phyloP scores from a whole-genome alignment of 192 early-diverging fungal species.

The Backusella mclennaniae region DNA sequence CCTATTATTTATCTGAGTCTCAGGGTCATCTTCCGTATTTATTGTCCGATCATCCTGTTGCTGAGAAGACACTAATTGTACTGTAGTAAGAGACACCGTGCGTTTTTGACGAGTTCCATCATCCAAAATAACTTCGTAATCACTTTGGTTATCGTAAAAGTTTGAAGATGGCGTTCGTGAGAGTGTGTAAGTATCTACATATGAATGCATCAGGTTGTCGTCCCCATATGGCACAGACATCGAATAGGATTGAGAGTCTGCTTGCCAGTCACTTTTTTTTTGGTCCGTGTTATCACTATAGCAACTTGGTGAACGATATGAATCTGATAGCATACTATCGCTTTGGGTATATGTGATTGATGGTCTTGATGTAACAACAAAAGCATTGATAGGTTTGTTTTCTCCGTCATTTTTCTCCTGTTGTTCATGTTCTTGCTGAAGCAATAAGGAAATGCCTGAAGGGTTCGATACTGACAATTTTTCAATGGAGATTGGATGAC shows the following conservation, averaged over 20 bases:
- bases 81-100: conserved; percentile 32
- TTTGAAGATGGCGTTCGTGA: not conserved
- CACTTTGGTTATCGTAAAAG: not conserved
- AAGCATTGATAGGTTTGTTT: not conserved
- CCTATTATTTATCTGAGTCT: not conserved
- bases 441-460: not conserved
- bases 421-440: not conserved
- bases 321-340: not conserved
- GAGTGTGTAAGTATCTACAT: not conserved
- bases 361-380: not conserved
- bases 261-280: not conserved
- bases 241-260: not conserved
- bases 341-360: not conserved
- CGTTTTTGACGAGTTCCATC: conserved; percentile 32
- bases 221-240: not conserved
- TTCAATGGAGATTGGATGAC: not conserved
- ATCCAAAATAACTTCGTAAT: not conserved
- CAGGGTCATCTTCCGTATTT: not conserved
- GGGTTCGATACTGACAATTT: not conserved
- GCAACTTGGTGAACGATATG: not conserved
- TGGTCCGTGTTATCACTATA: not conserved
- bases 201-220: not conserved
- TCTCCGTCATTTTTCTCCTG: not conserved
- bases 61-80: not conserved
- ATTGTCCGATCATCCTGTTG: not conserved